Percentiles rank a stretch among this genome's conserved stretches.
phyloP scores from a whole-genome alignment of 2,329 filamentous ascomycete genomes.

The Ceratocystis cacaofunesta region DNA sequence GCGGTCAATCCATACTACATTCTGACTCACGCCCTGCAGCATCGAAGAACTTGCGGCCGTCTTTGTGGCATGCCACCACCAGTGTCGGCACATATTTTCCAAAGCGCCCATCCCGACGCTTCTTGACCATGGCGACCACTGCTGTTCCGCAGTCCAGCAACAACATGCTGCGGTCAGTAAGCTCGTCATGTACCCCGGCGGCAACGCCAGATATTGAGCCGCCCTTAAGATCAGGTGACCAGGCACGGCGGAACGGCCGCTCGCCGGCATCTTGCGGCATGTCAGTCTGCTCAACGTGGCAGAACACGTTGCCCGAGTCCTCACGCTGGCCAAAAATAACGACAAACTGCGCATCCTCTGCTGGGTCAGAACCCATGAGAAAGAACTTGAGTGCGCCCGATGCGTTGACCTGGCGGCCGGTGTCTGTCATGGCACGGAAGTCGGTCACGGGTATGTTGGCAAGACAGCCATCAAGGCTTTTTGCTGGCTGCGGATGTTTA shows the following conservation, averaged over 20 bases:
- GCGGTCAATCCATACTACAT: background rate
- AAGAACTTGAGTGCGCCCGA: slow-evolving; percentile 16
- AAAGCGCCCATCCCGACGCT: slow-evolving; percentile 8
- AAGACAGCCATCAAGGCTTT: slow-evolving; percentile 12
- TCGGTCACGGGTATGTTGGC: slow-evolving; percentile 7
- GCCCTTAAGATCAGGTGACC: slow-evolving; percentile 10
- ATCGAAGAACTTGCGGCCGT: slow-evolving; percentile 16
- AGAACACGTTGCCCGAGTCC: slow-evolving; percentile 4
- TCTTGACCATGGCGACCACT: slow-evolving; percentile 16
- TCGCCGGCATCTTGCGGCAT: slow-evolving; percentile 5
- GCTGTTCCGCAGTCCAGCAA: slow-evolving; percentile 14
- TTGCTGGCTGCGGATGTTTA: slow-evolving; percentile 10
- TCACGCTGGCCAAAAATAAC: slow-evolving; percentile 13
- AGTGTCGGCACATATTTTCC: slow-evolving; percentile 11
- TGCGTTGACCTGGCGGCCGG: slow-evolving; percentile 7
- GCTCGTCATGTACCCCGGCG: background rate
- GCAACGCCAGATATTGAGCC: background rate
- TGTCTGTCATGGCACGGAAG: slow-evolving; percentile 8
- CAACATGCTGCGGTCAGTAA: slow-evolving; percentile 14
- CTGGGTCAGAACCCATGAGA: slow-evolving; percentile 14
- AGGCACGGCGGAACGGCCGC: slow-evolving; percentile 7
- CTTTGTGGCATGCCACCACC: slow-evolving; percentile 14
- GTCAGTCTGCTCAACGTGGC: slow-evolving; percentile 13
- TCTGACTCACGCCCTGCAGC: slow-evolving; percentile 4
- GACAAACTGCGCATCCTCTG: slow-evolving; percentile 13